Evolutionary conservation across 768 basidiomycete species (phyloP), one percentile per base, ranked within the genome.

Genomic region (Mycena vulgaris): DNA sequence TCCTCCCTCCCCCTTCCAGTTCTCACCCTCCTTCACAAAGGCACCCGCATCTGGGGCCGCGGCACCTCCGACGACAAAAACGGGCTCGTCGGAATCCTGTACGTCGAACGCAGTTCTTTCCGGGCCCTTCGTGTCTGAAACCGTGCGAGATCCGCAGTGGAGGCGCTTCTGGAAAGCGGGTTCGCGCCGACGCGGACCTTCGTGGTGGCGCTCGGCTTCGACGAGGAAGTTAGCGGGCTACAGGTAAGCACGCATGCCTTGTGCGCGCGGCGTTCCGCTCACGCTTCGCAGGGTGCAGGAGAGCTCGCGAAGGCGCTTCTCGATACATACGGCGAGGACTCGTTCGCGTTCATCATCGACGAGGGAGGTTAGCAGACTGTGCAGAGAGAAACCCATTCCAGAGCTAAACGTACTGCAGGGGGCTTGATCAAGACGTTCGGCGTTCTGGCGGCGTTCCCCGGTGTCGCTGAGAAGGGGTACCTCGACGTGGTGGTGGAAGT

Each of bases 331-430:
- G 92, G 91, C 39, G 70, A 80, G 56, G 75, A 92, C 71, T 83
- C 86, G 11, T 86, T 90, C 69, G 84, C 89, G 0, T 81, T 93
- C 75, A 75, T 93, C 33, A 80, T 93, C 45, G 92, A 93, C 73
- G 92, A 93, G 78, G 92, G 92, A 11, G 37, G 68, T 48, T 16
- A 48, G 23, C 27, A 27, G n/a, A n/a, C 11, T 14, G 19, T 11
- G 19, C 2, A 45, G 5, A 19, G 4, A 8, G 14, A 2, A 45
- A 3, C 21, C 4, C 42, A 45, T 5, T 45, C 21, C n/a, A 45
- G n/a, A 3, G 21, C 42, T 45, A 23, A 45, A 39, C 17, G 10
- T 16, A 39, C n/a, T 2, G 27, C 47, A 48, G 47, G 3, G 6
- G 74, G 74, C 1, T 66, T 66, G 37, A 10, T 27, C 5, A 63